Evolutionary conservation across 1,284 basidiomycete genomes (phyloP).

Genomic region (Apiotrichum brassicae): DNA sequence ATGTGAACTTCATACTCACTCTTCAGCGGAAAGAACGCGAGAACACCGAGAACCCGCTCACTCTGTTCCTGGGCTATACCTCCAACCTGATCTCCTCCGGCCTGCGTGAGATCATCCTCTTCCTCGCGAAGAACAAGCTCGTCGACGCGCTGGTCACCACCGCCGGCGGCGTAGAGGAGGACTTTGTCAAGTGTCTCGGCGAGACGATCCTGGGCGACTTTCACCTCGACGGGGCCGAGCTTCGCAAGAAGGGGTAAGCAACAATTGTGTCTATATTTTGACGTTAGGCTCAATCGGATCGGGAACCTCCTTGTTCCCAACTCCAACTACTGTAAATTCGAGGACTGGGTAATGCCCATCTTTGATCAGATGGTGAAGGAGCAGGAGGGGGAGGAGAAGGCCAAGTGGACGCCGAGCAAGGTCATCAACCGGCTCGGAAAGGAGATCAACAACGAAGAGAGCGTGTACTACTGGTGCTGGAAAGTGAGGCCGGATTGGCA

Average conservation of each 20-base stretch:
- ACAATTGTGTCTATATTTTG: background rate
- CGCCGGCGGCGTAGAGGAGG: constrained; percentile 97
- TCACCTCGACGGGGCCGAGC: constrained; percentile 78
- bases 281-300: constrained; percentile 73
- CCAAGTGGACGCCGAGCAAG: constrained; percentile 80
- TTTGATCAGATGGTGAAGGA: constrained; percentile 86
- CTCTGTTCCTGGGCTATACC: constrained; percentile 94
- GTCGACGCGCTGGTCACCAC: constrained; percentile 90
- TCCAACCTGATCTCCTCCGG: constrained; percentile 98
- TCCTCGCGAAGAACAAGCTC: constrained; percentile 90
- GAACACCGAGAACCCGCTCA: constrained; percentile 46
- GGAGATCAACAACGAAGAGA: constrained; percentile 93
- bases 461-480: constrained; percentile 98
- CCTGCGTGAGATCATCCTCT: constrained; percentile 82
- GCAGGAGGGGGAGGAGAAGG: constrained; percentile 53
- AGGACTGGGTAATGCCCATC: constrained; percentile 96
- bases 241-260: constrained; percentile 66
- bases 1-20: too few species aligned
- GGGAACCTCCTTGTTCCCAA: constrained; percentile 98
- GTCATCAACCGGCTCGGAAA: constrained; percentile 88
- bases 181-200: constrained; percentile 97
- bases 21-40: constrained; percentile 35
- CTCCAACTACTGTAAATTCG: constrained; percentile 98
- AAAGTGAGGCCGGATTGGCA: constrained; percentile 59
- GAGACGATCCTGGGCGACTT: constrained; percentile 94